These are phyloP conservation scores for Dissophora ornata DNA, from an alignment of 192 early-diverging fungal genomes.

Conservation along the genomic window DNA sequence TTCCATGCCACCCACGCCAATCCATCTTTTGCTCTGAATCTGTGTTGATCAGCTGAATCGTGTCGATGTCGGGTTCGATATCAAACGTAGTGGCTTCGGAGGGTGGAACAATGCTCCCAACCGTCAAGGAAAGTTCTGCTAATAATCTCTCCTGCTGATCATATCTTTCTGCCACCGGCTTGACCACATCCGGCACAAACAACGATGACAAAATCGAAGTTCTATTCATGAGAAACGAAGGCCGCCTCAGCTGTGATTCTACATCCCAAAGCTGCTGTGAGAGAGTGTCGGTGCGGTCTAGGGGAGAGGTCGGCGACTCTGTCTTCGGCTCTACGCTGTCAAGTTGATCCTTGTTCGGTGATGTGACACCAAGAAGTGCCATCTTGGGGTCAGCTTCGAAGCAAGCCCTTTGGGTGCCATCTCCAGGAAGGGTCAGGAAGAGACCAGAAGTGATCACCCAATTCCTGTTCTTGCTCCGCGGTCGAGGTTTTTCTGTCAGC, in stretches of 20 bases:
- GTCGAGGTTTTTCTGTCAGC: neutral
- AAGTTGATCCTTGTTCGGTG: neutral
- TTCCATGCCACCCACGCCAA: slow-evolving; percentile 34
- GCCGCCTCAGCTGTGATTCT: slow-evolving; percentile 43
- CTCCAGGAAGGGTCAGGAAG: slow-evolving; percentile 5
- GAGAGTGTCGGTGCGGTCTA: slow-evolving; percentile 10
- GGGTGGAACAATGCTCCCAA: neutral
- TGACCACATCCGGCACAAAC: slow-evolving; percentile 1
- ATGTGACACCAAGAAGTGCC: no score
- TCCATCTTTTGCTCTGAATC: slow-evolving; percentile 9
- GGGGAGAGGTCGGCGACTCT: slow-evolving; percentile 4
- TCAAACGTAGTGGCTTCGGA: neutral
- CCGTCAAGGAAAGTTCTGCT: slow-evolving; percentile 8
- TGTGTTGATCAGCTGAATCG: neutral
- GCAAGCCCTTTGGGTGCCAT: neutral
- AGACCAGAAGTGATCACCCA: slow-evolving; percentile 29
- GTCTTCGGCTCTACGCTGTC: no score
- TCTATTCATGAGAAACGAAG: slow-evolving; percentile 38
- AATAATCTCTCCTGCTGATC: slow-evolving; percentile 5
- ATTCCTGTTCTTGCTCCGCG: slow-evolving; percentile 19
- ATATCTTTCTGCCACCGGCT: neutral
- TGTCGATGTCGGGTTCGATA: neutral
- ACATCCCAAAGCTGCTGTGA: slow-evolving; percentile 36
- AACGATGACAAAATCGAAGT: slow-evolving; percentile 29
- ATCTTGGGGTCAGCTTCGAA: neutral